A percentile compares a stretch with the other conserved stretches of the same genome.
These are phyloP conservation scores for Acanthamoeba healyi DNA, from an alignment of 208 protist genomes.

Conservation along the genomic window DNA sequence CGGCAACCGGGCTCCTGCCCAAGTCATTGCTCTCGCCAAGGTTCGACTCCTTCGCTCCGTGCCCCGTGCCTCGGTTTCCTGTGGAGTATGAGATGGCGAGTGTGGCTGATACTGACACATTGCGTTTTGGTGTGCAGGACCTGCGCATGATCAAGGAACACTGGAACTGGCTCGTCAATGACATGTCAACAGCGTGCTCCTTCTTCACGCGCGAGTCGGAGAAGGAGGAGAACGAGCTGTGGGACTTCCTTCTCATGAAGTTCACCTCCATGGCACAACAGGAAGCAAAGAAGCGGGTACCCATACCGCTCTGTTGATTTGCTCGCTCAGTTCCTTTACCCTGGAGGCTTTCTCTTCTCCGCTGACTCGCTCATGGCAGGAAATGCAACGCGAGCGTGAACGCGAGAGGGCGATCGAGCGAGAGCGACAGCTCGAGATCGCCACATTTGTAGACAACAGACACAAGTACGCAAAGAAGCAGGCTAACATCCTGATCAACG, in stretches of 20 bases:
- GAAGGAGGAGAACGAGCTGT: conserved; percentile 71
- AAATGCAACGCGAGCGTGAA: conserved; percentile 61
- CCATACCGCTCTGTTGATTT: not conserved
- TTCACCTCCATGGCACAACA: conserved; percentile 69
- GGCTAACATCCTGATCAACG: not conserved
- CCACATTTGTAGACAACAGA: conserved; percentile 12
- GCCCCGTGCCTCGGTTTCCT: not conserved
- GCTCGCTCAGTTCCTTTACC: not conserved
- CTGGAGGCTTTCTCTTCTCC: not conserved
- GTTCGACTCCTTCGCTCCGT: not conserved
- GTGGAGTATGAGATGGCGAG: too few species aligned
- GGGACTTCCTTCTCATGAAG: conserved; percentile 59
- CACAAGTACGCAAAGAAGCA: conserved; percentile 34
- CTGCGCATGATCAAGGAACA: conserved; percentile 37
- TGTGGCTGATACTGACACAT: not conserved
- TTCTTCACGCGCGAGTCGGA: conserved; percentile 53
- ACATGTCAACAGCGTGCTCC: conserved; percentile 57
- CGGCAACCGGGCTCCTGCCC: conserved; percentile 3
- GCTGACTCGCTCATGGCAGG: not conserved
- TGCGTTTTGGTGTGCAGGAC: not conserved
- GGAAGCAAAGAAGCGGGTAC: conserved; percentile 47
- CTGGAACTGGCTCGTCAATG: conserved; percentile 70
- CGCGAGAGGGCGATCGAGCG: conserved; percentile 18
- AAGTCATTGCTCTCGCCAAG: conserved; percentile 55
- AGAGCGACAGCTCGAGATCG: conserved; percentile 54